Evolutionary conservation across 345 rosid species (phyloP).

Genomic region (Gossypium australe): DNA sequence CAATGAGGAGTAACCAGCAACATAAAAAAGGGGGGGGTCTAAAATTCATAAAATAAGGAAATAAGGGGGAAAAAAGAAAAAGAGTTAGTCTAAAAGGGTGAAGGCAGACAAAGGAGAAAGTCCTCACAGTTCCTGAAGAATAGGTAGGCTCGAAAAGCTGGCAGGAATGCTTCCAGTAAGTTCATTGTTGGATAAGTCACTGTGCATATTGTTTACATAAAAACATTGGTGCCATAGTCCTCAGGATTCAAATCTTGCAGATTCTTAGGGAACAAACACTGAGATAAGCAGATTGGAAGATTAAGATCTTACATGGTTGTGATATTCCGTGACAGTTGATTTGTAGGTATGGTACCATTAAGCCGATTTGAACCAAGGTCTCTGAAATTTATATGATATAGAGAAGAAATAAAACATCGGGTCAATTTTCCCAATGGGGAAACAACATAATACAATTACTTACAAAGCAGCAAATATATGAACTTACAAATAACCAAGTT

Average conservation of each 20-base stretch:
- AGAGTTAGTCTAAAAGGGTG: background rate
- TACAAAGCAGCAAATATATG: background rate
- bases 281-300: slow-evolving; percentile 15
- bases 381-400: slow-evolving; percentile 37
- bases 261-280: background rate
- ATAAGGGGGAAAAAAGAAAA: background rate
- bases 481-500: slow-evolving; percentile 87
- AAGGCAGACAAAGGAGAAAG: slow-evolving; percentile 11
- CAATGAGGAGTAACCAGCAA: slow-evolving; percentile 22
- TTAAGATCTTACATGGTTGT: slow-evolving; percentile 72
- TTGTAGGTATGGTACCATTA: slow-evolving; percentile 62
- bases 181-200: slow-evolving; percentile 64
- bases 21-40: slow-evolving; percentile 5
- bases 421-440: background rate
- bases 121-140: slow-evolving; percentile 71
- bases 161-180: slow-evolving; percentile 70
- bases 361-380: slow-evolving; percentile 81
- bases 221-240: background rate
- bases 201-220: slow-evolving; percentile 33
- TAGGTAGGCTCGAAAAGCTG: slow-evolving; percentile 56
- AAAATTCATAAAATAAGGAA: background rate
- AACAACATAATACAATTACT: background rate
- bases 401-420: background rate
- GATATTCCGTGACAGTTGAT: slow-evolving; percentile 57
- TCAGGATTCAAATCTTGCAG: slow-evolving; percentile 9